Base-by-base conservation (phyloP, 139 green algal genomes). In the Chlorella ohadii region DNA sequence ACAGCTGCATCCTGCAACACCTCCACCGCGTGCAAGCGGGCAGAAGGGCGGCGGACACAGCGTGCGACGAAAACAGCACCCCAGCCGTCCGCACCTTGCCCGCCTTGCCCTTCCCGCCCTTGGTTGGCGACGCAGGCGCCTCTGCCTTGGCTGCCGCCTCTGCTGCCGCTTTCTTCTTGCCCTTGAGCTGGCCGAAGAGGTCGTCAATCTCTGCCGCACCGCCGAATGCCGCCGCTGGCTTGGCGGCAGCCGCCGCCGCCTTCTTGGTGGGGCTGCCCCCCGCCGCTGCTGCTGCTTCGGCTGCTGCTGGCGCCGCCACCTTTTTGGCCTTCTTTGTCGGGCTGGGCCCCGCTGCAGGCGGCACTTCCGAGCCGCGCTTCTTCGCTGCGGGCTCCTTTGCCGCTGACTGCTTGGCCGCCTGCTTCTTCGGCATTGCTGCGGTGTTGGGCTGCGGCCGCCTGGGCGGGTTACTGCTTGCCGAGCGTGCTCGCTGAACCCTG, bases 171-270 rank as follows among this genome's bases (percentile, higher is more conserved):
- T 61, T 36, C 34, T 71, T 81, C 36, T 88, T 77, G 33, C 44
- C 80, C 61, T 82, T 86, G 36, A 88, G 76, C 47, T 86, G 81
- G 5, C 84, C 89, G 71, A 93, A 93, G 34, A 94, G 91, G 36
- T 91, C 91, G 55, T 94, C 91, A 33, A 94, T 94, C 72, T 94
- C 51, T 23, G 51, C 51, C 15, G 51, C 91, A 41, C 27, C 63
- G 39, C 63, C 59, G 5, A 11, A 9, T 4, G 22, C 72, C 38
- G 36, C 25, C 22, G 44, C 77, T 17, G 59, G 28, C 15, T 59
- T 73, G 77, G 4, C 23, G 3, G 4, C 34, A 1, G 33, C 34
- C 9, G 55, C 55, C 34, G 33, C 55, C 23, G 55, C 55, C 33
- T 82, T 72, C 36, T 71, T 57, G 23, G 27, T 71, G 76, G 51